Percentiles rank a stretch among this genome's conserved stretches.
phyloP scores from a whole-genome alignment of 192 early-diverging fungal genomes.

The Geosiphon pyriformis region DNA sequence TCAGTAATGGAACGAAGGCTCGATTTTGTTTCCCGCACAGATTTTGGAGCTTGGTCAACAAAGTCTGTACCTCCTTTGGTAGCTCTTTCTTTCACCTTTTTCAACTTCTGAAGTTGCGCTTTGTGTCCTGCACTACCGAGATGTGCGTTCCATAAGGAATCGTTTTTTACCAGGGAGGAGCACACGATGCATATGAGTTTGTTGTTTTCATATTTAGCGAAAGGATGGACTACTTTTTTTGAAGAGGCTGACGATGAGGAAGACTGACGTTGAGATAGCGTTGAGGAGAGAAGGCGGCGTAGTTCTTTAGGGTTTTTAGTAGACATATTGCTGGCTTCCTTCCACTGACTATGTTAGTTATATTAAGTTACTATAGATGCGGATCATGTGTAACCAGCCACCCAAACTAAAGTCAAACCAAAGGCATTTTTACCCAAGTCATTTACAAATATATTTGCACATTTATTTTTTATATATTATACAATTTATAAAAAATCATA shows the following conservation, averaged over 20 bases:
- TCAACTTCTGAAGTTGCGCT: slow-evolving; percentile 1
- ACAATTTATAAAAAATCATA: too few species aligned
- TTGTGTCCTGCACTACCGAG: background rate
- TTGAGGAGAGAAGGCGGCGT: slow-evolving; percentile 2
- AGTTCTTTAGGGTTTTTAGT: slow-evolving; percentile 15
- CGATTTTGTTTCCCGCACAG: background rate
- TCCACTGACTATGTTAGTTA: too few species aligned
- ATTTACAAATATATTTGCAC: too few species aligned
- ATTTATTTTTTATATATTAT: too few species aligned
- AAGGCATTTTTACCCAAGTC: too few species aligned
- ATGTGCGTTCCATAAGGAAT: slow-evolving; percentile 8
- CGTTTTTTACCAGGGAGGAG: background rate
- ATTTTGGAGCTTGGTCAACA: background rate
- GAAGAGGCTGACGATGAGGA: background rate
- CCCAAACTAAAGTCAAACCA: too few species aligned
- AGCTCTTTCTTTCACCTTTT: background rate
- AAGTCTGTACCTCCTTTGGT: background rate
- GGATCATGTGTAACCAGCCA: too few species aligned
- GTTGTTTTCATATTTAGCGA: slow-evolving; percentile 12
- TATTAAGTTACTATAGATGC: too few species aligned
- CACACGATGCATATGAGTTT: slow-evolving; percentile 10
- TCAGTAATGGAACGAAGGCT: background rate
- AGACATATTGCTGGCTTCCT: too few species aligned
- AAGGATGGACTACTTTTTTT: background rate
- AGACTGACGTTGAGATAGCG: slow-evolving; percentile 3